Percentiles rank a stretch among this genome's conserved stretches.
Conservation (phyloP, 176 grass and related monocot genomes). For the Oropetium thomaeum region DNA sequence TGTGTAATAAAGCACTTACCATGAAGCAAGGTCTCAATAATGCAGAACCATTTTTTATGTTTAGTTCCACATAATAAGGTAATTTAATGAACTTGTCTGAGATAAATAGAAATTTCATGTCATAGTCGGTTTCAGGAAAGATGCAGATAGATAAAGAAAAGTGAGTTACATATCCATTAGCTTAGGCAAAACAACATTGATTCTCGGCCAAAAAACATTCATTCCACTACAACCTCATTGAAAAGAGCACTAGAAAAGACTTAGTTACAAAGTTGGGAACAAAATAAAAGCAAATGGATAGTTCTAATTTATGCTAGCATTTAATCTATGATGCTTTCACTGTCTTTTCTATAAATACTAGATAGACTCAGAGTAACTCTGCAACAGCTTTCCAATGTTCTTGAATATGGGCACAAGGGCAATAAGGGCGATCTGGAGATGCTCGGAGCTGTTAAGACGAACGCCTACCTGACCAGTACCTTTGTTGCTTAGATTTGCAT, state of each 20-base stretch:
- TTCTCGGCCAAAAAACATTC: too few relatives aligned
- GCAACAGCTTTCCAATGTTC: slow-evolving; percentile 52
- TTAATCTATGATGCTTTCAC: slow-evolving; percentile 9
- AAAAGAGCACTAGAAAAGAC: neutral
- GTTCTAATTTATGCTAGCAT: slow-evolving; percentile 41
- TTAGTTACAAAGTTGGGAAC: slow-evolving; percentile 28
- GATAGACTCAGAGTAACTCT: slow-evolving; percentile 27
- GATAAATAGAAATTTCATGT: too few relatives aligned
- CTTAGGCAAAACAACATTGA: neutral
- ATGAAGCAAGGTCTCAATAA: too few relatives aligned
- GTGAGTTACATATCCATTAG: too few relatives aligned
- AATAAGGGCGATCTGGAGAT: slow-evolving; percentile 75
- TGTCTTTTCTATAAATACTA: slow-evolving; percentile 6
- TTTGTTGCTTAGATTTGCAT: slow-evolving; percentile 82
- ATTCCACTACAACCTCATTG: slow-evolving; percentile 1
- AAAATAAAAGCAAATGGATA: slow-evolving; percentile 18
- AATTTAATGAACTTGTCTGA: too few relatives aligned
- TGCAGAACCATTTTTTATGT: too few relatives aligned
- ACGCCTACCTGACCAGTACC: slow-evolving; percentile 71
- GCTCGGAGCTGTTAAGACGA: slow-evolving; percentile 89
- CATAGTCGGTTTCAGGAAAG: too few relatives aligned
- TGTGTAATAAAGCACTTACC: too few relatives aligned
- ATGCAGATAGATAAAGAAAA: too few relatives aligned
- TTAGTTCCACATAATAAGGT: too few relatives aligned
- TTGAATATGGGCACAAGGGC: slow-evolving; percentile 65